Evolutionary conservation across 2,329 filamentous ascomycete species (phyloP).

Genomic region (Cadophora sp.): DNA sequence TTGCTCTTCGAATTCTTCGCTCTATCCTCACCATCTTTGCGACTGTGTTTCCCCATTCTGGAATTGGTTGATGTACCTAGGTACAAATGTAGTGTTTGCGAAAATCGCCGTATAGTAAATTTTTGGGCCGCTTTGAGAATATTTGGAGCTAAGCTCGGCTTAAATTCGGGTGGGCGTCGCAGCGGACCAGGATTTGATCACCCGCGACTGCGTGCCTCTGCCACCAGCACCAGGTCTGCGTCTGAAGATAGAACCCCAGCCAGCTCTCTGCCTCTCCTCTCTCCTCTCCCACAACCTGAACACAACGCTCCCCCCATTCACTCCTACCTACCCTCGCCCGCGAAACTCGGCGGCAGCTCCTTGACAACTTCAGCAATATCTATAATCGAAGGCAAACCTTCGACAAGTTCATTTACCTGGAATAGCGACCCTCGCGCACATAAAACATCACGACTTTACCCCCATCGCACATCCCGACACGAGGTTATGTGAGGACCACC

Average conservation of each 20-base stretch:
- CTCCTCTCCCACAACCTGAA: conserved; percentile 20
- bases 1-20: conserved; percentile 34
- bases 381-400: neutral
- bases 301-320: conserved; percentile 15
- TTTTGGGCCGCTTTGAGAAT: neutral
- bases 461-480: conserved; percentile 16
- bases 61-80: conserved; percentile 5
- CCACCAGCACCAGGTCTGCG: neutral
- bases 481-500: conserved; percentile 42
- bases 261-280: neutral
- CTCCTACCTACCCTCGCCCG: conserved; percentile 8
- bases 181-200: conserved; percentile 20
- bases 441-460: conserved; percentile 15
- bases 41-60: conserved; percentile 45
- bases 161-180: neutral
- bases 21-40: conserved; percentile 35
- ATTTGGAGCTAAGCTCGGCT: neutral
- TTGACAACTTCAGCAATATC: neutral
- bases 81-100: conserved; percentile 11
- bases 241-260: conserved; percentile 3
- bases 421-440: neutral
- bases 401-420: neutral
- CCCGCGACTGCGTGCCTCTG: conserved; percentile 15
- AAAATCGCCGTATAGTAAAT: neutral
- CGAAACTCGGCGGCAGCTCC: conserved; percentile 17